Conservation (phyloP, 140 eudicot genomes). For the Cichorium intybus region DNA sequence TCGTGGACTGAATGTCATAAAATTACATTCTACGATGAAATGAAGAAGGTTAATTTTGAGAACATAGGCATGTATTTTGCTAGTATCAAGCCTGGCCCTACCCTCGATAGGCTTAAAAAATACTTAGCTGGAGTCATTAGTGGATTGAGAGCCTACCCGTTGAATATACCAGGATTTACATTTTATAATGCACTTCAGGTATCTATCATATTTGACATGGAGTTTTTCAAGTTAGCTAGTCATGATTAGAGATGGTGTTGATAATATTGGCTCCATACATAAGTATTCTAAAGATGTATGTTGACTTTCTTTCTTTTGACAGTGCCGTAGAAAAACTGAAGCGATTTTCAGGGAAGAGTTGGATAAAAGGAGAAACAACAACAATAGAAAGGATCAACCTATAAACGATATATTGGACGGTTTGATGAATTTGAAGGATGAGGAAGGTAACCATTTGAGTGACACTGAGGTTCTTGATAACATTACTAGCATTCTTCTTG, state of each 20-base stretch:
- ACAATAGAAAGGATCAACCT: constrained; percentile 1
- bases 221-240: constrained; percentile 3
- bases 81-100: constrained; percentile 43
- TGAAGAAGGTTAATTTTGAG: constrained; percentile 46
- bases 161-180: constrained; percentile 56
- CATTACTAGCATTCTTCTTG: constrained; percentile 36
- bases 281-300: no score
- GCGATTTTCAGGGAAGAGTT: constrained; percentile 43
- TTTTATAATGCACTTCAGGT: constrained; percentile 48
- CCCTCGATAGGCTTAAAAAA: constrained; percentile 33
- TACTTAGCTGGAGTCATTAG: constrained; percentile 27
- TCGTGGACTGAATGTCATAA: constrained; percentile 39
- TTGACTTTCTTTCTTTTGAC: not conserved
- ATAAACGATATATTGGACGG: constrained; percentile 52
- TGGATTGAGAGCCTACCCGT: constrained; percentile 48
- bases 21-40: constrained; percentile 25
- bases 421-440: constrained; percentile 51
- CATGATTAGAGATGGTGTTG: no score
- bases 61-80: constrained; percentile 50
- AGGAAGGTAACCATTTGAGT: constrained; percentile 42
- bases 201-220: not conserved
- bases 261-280: no score
- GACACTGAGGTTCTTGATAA: constrained; percentile 59
- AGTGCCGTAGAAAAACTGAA: constrained; percentile 42
- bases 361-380: constrained; percentile 33